Evolutionary conservation across 2,329 filamentous ascomycete genomes (phyloP).

Genomic region (Epichloe festucae): DNA sequence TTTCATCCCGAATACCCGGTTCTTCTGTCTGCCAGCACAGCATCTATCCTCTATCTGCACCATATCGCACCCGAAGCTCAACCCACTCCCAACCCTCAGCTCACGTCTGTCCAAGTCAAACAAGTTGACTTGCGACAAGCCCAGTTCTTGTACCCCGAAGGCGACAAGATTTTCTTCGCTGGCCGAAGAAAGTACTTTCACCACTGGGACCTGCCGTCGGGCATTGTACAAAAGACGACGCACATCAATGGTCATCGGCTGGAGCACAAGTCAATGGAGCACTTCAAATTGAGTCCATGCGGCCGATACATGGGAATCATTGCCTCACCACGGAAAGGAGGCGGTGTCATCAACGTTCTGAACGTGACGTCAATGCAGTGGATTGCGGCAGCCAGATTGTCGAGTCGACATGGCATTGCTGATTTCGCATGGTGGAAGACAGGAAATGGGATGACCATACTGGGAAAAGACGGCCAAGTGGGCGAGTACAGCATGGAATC

Average conservation of each 20-base stretch:
- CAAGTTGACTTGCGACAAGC: constrained; percentile 75
- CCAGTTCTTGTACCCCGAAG: constrained; percentile 59
- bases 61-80: constrained; percentile 67
- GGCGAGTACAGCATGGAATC: constrained; percentile 71
- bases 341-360: constrained; percentile 77
- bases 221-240: constrained; percentile 69
- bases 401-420: constrained; percentile 70
- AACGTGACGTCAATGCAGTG: constrained; percentile 74
- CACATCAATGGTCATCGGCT: constrained; percentile 61
- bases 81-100: constrained; percentile 70
- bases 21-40: constrained; percentile 76
- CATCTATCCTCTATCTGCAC: constrained; percentile 77
- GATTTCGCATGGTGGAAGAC: constrained; percentile 91
- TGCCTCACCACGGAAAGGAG: constrained; percentile 69
- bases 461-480: constrained; percentile 77
- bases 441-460: constrained; percentile 67
- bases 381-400: constrained; percentile 69
- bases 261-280: constrained; percentile 84
- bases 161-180: constrained; percentile 74
- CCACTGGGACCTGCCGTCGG: constrained; percentile 77
- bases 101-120: constrained; percentile 81
- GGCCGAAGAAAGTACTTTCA: constrained; percentile 87
- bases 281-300: constrained; percentile 76
- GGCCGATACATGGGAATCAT: constrained; percentile 76
- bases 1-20: constrained; percentile 87